Conservation (phyloP, 352 stramenopile genomes). For the Pythium phragmiticola region DNA sequence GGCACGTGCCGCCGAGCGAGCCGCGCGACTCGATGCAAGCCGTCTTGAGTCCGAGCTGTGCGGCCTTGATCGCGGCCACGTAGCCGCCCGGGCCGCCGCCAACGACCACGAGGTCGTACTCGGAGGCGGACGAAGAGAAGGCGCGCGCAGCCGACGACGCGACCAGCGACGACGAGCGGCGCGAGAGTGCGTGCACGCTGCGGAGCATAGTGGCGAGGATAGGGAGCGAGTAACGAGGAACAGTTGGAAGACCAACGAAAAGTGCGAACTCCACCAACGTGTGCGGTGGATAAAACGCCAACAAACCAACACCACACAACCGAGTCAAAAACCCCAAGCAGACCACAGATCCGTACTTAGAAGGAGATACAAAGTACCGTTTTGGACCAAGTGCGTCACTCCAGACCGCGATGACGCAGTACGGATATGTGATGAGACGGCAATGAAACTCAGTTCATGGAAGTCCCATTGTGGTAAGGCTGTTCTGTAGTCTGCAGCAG, state of each 20-base stretch:
- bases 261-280: not conserved
- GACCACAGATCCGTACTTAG: not conserved
- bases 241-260: constrained; percentile 2
- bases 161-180: constrained; percentile 36
- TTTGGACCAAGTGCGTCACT: constrained; percentile 3
- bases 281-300: not conserved
- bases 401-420: constrained; percentile 1
- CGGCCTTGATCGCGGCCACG: constrained; percentile 98
- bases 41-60: constrained; percentile 97
- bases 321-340: not conserved
- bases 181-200: constrained; percentile 31
- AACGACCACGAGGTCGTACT: constrained; percentile 89
- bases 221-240: not conserved
- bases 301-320: constrained; percentile 14
- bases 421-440: not conserved
- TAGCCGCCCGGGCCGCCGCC: constrained; percentile 98
- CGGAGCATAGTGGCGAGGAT: constrained; percentile 31
- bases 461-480: not conserved
- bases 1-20: constrained; percentile 95
- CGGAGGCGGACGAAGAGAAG: constrained; percentile 47
- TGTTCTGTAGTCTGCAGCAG: too few relatives aligned
- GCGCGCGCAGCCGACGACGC: constrained; percentile 32
- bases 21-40: constrained; percentile 97
- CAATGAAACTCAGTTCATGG: not conserved
- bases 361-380: not conserved